These are phyloP conservation scores for Sorghum bicolor DNA, from an alignment of 176 grass and related monocot genomes.

Conservation along the genomic window Sorghum_bicolor_NCBIv3 NC_012870.2:62607001-62607500, in stretches of 20 bases:
- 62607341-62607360: slow-evolving; percentile 98
- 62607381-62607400: slow-evolving; percentile 89
- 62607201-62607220: slow-evolving; percentile 74
- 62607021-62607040: neutral
- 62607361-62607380: slow-evolving; percentile 91
- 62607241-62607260: slow-evolving; percentile 11
- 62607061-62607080: slow-evolving; percentile 10
- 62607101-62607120: slow-evolving; percentile 92
- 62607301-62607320: slow-evolving; percentile 83
- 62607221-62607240: slow-evolving; percentile 22
- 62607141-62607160: slow-evolving; percentile 76
- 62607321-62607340: slow-evolving; percentile 75
- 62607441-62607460: slow-evolving; percentile 78
- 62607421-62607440: slow-evolving; percentile 88
- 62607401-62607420: slow-evolving; percentile 77
- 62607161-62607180: slow-evolving; percentile 86
- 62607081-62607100: neutral
- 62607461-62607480: slow-evolving; percentile 27
- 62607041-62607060: neutral
- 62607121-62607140: slow-evolving; percentile 90
- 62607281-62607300: slow-evolving; percentile 39
- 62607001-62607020: slow-evolving; percentile 5
- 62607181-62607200: slow-evolving; percentile 74
- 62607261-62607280: slow-evolving; percentile 10
- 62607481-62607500: slow-evolving; percentile 37